Base-by-base conservation (phyloP, 176 grass and related monocot species). In the Canna indica region DNA sequence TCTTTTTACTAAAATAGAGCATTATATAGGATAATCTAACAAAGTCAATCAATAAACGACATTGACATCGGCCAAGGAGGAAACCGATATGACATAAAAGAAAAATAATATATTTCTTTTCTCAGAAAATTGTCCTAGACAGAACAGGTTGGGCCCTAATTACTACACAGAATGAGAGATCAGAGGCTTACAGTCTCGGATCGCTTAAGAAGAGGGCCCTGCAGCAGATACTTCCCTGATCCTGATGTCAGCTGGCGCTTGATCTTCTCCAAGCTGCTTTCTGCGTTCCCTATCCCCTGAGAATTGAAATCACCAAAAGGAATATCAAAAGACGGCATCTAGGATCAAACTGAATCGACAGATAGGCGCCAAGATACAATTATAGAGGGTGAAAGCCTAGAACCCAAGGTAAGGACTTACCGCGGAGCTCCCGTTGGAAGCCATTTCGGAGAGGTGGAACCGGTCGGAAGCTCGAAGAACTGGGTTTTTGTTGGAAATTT, bases 151-250 rank as follows among this genome's bases (percentile, higher is more conserved):
- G 47, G 52, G 78, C 67, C 22, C 72, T 53, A 70, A 82, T 83
- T 77, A 56, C 5, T 57, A 25, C 18, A 27, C 36, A 74, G 26
- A 79, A 48, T 31, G 48, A 62, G 25, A 14, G 39, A 70, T 53
- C 45, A 17, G 25, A 80, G 47, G 34, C 18, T 34, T 81, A 97
- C 93, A 80, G 94, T 99, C 78, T 99, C 94, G 72, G 94, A 99
- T 90, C 94, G 90, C 86, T 99, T 99, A 25, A 93, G 72, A 84
- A 99, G 76, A 65, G 84, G 90, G 0, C 89, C 90, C 67, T 99
- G 94, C 70, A 99, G 86, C 64, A 93, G 72, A 82, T 88, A 99
- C 77, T 90, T 84, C 61, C 89, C 94, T 70, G 94, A 76, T 36
- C 86, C 90, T 69, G 86, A 74, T 48, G 84, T 82, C 14, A 99